Conservation (phyloP, 129 eudicot species). For the Artemisia annua region DNA sequence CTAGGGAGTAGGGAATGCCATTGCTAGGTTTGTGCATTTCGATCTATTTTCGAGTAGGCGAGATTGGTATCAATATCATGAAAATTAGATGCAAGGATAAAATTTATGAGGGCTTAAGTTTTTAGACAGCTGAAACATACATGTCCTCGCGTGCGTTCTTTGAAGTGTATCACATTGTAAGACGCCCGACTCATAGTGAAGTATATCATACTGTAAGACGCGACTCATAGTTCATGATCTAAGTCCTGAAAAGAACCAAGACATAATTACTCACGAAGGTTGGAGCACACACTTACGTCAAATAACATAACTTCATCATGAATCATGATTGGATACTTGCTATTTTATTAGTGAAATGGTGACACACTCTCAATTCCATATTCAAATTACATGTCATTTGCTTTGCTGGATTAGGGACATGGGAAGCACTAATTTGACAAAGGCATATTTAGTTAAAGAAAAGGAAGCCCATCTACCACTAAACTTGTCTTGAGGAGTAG, state of each 20-base stretch:
- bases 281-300: neutral
- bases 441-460: neutral
- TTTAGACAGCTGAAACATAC: neutral
- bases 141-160: no score
- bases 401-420: neutral
- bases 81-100: no score
- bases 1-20: neutral
- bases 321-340: neutral
- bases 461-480: neutral
- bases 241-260: neutral
- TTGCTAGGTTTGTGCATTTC: neutral
- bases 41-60: neutral
- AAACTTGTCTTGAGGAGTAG: neutral
- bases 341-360: neutral
- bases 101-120: neutral
- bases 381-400: neutral
- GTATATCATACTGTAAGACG: neutral
- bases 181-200: neutral
- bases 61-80: no score
- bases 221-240: neutral
- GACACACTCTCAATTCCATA: neutral
- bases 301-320: neutral
- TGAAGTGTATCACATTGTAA: no score
- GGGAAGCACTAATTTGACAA: neutral
- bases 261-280: neutral